A percentile compares a stretch with the other conserved stretches of the same genome.
phyloP scores from a whole-genome alignment of 371 early-diverging fungal genomes.

The Mortierella sp. region DNA sequence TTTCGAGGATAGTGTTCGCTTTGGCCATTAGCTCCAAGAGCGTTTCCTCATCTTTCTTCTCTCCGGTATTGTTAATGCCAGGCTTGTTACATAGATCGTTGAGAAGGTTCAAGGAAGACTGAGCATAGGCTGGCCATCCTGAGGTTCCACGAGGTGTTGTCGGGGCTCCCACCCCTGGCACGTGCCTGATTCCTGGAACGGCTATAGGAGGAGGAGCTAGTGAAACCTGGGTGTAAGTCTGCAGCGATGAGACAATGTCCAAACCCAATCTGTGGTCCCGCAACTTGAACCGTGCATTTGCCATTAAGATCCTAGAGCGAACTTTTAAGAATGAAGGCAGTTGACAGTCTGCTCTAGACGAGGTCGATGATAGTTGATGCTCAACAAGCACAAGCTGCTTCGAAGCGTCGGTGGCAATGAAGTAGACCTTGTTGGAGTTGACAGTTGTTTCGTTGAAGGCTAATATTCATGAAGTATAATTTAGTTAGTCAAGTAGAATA shows the following conservation, averaged over 20 bases:
- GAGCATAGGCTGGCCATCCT: constrained; percentile 19
- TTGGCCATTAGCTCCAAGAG: constrained; percentile 10
- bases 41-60: not conserved
- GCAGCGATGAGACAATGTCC: constrained; percentile 28
- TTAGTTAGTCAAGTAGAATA: not conserved
- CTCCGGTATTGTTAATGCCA: not conserved
- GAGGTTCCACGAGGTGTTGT: not conserved
- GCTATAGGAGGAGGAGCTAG: not conserved
- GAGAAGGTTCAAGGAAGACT: constrained; percentile 2
- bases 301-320: constrained; percentile 21
- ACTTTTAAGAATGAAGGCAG: constrained; percentile 27
- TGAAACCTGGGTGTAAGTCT: constrained; percentile 26
- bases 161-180: not conserved
- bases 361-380: constrained; percentile 14
- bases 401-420: constrained; percentile 38
- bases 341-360: not conserved
- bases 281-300: constrained; percentile 36
- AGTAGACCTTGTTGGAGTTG: constrained; percentile 24
- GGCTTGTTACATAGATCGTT: not conserved
- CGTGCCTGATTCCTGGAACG: not conserved
- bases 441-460: constrained; percentile 11
- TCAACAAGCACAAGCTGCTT: constrained; percentile 36
- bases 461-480: constrained; percentile 2
- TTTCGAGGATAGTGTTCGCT: constrained; percentile 9
- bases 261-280: constrained; percentile 32